Percentiles rank a stretch among this genome's conserved stretches.
These are phyloP conservation scores for Linaria vulgaris DNA, from an alignment of 257 asterid genomes.

Conservation along the genomic window DNA sequence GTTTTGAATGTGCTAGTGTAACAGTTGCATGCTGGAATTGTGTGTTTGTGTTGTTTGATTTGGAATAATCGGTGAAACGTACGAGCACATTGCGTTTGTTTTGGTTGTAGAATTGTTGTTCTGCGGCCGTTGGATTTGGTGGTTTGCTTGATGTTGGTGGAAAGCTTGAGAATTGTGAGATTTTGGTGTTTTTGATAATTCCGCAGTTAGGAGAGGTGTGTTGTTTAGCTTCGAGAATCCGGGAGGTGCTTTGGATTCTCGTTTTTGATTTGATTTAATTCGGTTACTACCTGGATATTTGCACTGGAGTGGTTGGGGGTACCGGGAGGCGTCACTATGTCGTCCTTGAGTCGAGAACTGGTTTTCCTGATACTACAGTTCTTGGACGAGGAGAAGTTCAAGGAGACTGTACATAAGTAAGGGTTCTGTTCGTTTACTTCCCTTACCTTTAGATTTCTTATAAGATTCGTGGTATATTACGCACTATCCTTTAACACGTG, in stretches of 20 bases:
- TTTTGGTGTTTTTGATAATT: constrained; percentile 12
- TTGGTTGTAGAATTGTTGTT: constrained; percentile 16
- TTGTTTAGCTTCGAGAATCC: constrained; percentile 23
- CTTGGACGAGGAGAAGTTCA: constrained; percentile 96
- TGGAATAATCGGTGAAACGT: constrained; percentile 16
- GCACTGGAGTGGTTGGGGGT: constrained; percentile 99
- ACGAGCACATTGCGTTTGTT: constrained; percentile 19
- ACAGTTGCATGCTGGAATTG: constrained; percentile 13
- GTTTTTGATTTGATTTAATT: constrained; percentile 22
- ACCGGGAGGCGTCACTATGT: constrained; percentile 91
- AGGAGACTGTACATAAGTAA: constrained; percentile 92
- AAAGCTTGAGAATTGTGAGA: constrained; percentile 7
- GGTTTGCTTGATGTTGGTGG: constrained; percentile 12
- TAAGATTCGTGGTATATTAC: background rate
- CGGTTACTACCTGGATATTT: constrained; percentile 45
- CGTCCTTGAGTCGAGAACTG: constrained; percentile 97
- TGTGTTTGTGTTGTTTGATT: constrained; percentile 16
- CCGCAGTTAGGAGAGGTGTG: background rate
- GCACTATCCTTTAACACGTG: background rate
- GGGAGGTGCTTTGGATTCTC: constrained; percentile 23
- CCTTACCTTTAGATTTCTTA: constrained; percentile 15
- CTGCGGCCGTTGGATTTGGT: constrained; percentile 13
- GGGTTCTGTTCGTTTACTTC: constrained; percentile 14
- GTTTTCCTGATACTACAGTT: constrained; percentile 93
- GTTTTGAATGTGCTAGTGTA: constrained; percentile 1